Conservation (phyloP, 1,284 basidiomycete genomes). For the Tilletia setariae region DNA sequence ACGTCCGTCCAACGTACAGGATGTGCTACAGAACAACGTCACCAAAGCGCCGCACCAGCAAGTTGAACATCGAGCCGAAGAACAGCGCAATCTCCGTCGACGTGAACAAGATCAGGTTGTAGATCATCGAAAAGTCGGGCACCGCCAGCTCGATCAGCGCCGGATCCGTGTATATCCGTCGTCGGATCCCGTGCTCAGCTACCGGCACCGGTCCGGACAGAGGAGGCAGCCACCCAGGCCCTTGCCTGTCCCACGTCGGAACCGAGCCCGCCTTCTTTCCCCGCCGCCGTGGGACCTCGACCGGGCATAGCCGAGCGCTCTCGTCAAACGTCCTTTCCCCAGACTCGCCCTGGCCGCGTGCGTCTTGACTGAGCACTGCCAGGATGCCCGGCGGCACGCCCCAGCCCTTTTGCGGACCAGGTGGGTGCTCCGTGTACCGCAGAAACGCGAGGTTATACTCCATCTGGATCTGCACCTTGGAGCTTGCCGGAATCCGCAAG, state of each 20-base stretch:
- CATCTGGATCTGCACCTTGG: slow-evolving; percentile 66
- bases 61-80: slow-evolving; percentile 87
- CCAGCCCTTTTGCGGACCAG: slow-evolving; percentile 91
- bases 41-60: slow-evolving; percentile 73
- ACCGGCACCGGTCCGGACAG: neutral
- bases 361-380: slow-evolving; percentile 54
- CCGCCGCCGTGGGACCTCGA: neutral
- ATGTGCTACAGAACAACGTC: slow-evolving; percentile 30
- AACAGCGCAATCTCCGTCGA: slow-evolving; percentile 66
- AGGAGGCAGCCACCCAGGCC: neutral
- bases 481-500: slow-evolving; percentile 65
- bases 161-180: slow-evolving; percentile 69
- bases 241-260: neutral
- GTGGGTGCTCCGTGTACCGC: slow-evolving; percentile 90
- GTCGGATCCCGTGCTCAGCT: neutral
- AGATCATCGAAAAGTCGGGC: slow-evolving; percentile 98
- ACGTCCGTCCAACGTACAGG: too few relatives aligned
- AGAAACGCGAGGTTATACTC: slow-evolving; percentile 81
- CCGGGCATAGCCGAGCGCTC: neutral
- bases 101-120: slow-evolving; percentile 76
- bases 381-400: slow-evolving; percentile 68
- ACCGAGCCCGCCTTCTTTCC: neutral
- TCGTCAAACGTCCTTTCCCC: neutral
- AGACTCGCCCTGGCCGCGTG: slow-evolving; percentile 11
- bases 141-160: slow-evolving; percentile 86